Percentiles rank a stretch among this genome's conserved stretches.
phyloP scores from a whole-genome alignment of 2,329 filamentous ascomycete species.

The Incumbomyces lentus region DNA sequence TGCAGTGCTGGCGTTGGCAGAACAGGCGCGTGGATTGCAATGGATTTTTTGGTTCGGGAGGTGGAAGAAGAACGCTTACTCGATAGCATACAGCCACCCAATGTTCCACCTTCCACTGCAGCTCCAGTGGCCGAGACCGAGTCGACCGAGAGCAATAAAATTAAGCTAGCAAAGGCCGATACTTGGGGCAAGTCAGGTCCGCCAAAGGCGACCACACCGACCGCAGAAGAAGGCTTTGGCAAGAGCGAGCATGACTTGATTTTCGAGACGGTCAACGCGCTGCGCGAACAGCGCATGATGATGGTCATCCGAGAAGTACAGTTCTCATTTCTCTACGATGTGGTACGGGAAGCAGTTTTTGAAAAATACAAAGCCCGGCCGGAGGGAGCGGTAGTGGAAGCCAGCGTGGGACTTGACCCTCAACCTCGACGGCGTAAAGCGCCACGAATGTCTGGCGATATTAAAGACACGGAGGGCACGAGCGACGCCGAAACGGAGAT shows the following conservation, averaged over 20 bases:
- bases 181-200: constrained; percentile 17
- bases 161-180: not conserved
- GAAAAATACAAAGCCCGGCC: constrained; percentile 43
- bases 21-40: constrained; percentile 87
- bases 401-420: not conserved
- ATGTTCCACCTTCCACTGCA: not conserved
- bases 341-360: constrained; percentile 64
- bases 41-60: constrained; percentile 84
- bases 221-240: constrained; percentile 8
- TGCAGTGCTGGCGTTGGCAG: constrained; percentile 89
- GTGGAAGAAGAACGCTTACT: constrained; percentile 63
- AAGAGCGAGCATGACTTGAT: constrained; percentile 55
- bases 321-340: constrained; percentile 79
- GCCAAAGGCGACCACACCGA: constrained; percentile 25
- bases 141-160: no score
- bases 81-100: constrained; percentile 7
- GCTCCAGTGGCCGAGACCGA: not conserved
- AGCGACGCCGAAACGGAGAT: constrained; percentile 19
- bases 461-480: not conserved
- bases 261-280: constrained; percentile 63
- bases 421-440: not conserved
- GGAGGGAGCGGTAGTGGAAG: constrained; percentile 11
- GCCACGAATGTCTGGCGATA: not conserved
- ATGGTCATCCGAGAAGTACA: constrained; percentile 92
- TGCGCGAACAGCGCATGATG: constrained; percentile 78